A percentile compares a stretch with the other conserved stretches of the same genome.
phyloP scores from a whole-genome alignment of 306 rosid genomes.

The Lathyrus sativus region DNA sequence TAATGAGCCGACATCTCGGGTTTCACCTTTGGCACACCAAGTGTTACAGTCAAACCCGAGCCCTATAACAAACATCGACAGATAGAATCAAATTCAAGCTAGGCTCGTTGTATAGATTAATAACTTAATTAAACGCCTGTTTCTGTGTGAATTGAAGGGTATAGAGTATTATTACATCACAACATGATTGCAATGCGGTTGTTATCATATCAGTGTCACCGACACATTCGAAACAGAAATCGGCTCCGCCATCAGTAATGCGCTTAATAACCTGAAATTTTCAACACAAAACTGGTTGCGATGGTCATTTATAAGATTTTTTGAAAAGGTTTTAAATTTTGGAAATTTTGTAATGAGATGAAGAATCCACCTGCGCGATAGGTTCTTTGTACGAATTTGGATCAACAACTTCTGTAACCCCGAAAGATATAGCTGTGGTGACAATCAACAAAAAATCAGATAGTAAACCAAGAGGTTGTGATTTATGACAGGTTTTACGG shows the following conservation, averaged over 20 bases:
- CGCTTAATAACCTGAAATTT: slow-evolving; percentile 68
- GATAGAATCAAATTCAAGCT: slow-evolving; percentile 22
- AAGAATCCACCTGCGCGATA: slow-evolving; percentile 64
- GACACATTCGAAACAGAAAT: slow-evolving; percentile 86
- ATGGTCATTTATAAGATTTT: background rate
- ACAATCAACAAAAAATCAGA: slow-evolving; percentile 37
- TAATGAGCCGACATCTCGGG: slow-evolving; percentile 89
- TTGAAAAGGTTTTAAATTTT: slow-evolving; percentile 13
- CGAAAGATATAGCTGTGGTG: slow-evolving; percentile 80
- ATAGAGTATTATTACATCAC: slow-evolving; percentile 67
- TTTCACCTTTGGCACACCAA: slow-evolving; percentile 86
- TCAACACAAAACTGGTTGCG: slow-evolving; percentile 24
- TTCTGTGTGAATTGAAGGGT: slow-evolving; percentile 8
- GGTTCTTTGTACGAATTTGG: slow-evolving; percentile 67
- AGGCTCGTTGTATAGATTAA: background rate
- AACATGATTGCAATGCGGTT: slow-evolving; percentile 89
- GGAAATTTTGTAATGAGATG: slow-evolving; percentile 20
- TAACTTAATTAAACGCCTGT: background rate
- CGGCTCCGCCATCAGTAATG: slow-evolving; percentile 91
- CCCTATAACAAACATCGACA: slow-evolving; percentile 53
- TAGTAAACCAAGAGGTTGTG: slow-evolving; percentile 31
- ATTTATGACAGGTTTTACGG: background rate
- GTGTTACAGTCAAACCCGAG: slow-evolving; percentile 92
- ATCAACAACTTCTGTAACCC: slow-evolving; percentile 72
- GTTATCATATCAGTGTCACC: slow-evolving; percentile 91